Base-by-base conservation (phyloP, 495 filamentous ascomycete species). In the Neurospora sp. region DNA sequence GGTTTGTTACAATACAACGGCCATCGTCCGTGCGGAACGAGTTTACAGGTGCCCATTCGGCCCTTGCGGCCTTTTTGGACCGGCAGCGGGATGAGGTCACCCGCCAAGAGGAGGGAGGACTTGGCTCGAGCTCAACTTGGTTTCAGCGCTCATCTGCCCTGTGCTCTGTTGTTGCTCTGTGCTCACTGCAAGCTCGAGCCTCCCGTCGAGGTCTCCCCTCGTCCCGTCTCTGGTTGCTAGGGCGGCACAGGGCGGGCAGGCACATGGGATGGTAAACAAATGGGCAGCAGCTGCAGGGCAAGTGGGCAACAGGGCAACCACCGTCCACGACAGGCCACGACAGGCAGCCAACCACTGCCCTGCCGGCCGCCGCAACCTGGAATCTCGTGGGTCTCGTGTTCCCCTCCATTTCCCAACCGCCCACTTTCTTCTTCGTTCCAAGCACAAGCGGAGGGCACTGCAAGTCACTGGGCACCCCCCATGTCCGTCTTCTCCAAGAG, bases 41-140 rank as follows among this genome's bases (percentile, higher is more conserved):
- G 42, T 72, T 42, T 72, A 48, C 41, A 37, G 27, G 70, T 31
- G 70, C n/a, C 18, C 23, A 42, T 39, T 39, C 70, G 31, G 37
- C 20, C 23, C 40, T 23, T 62, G 23, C 23, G 54, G 23, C 12
- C 54, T 14, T 18, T 18, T 66, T 20, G n/a, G 39, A 74, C 72
- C 59, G 72, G 42, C 44, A 71, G 44, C 14, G 54, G 69, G 70
- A 40, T 76, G 46, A 75, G 74, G 46, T 74, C 70, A 73, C 69
- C 70, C 71, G 69, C 54, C 27, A 35, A 62, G 54, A 62, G 23
- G 54, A 62, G 54, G 54, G 54, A 35, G 54, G 27, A 66, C 6
- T 35, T 66, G 54, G 54, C 54, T 66, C 54, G 54, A 66, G 54
- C 54, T 66, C 54, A 66, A 66, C 48, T 54, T 27, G n/a, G n/a